These are phyloP conservation scores for Ophiocordyceps australis DNA, from an alignment of 2,329 filamentous ascomycete species.

Conservation along the genomic window DNA sequence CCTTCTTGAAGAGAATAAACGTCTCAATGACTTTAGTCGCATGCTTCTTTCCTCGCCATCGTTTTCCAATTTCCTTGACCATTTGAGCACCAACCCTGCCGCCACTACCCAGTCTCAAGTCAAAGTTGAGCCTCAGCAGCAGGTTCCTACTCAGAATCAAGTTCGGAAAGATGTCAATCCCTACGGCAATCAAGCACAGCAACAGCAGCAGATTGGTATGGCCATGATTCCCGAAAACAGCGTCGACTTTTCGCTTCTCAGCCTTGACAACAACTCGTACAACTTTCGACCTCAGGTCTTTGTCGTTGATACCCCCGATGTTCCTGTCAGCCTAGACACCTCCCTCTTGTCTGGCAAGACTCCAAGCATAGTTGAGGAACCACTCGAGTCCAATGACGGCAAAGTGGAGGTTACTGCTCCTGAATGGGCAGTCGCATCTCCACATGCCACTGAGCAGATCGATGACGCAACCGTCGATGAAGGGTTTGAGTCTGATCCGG, in stretches of 20 bases:
- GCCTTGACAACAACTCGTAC: conserved; percentile 34
- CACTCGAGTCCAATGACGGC: conserved; percentile 22
- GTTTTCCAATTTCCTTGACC: conserved; percentile 66
- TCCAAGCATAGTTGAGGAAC: conserved; percentile 30
- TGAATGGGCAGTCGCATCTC: conserved; percentile 24
- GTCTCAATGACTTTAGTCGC: conserved; percentile 58
- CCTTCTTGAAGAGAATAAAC: conserved; percentile 71
- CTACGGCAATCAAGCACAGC: conserved; percentile 33
- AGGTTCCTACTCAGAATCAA: conserved; percentile 23
- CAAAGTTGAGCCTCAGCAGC: conserved; percentile 20
- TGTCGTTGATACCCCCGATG: conserved; percentile 53
- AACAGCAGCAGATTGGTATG: conserved; percentile 57
- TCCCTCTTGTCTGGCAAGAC: conserved; percentile 55
- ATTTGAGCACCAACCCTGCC: conserved; percentile 42
- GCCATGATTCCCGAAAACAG: conserved; percentile 66
- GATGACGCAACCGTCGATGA: conserved; percentile 20
- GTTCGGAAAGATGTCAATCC: conserved; percentile 50
- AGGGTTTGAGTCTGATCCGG: conserved; percentile 43
- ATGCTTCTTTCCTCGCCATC: conserved; percentile 67
- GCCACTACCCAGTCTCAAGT: conserved; percentile 18
- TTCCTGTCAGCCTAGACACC: conserved; percentile 40
- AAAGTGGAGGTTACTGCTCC: conserved; percentile 38
- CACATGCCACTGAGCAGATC: conserved; percentile 9
- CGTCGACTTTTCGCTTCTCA: conserved; percentile 59
- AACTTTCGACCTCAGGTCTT: conserved; percentile 56